phyloP scores from a whole-genome alignment of 1,284 basidiomycete species.

The Trichosporon faecale region DNA sequence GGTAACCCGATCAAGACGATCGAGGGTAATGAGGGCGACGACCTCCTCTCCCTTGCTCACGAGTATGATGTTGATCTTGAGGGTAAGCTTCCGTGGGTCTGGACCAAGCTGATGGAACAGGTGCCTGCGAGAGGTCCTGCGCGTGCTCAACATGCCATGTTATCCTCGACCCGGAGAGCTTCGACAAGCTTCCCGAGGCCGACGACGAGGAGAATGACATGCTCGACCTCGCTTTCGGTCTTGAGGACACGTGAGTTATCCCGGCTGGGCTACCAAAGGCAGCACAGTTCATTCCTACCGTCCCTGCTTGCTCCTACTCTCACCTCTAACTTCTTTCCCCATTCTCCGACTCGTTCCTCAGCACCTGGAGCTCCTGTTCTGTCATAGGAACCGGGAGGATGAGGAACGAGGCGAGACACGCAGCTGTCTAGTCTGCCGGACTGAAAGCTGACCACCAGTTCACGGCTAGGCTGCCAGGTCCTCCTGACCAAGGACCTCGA shows the following conservation, averaged over 20 bases:
- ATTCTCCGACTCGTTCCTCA: too few relatives aligned
- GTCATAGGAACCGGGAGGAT: too few relatives aligned
- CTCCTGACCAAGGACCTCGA: conserved; percentile 75
- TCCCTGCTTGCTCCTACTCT: too few relatives aligned
- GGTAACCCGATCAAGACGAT: conserved; percentile 79
- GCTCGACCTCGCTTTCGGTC: conserved; percentile 95
- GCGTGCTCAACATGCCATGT: conserved; percentile 98
- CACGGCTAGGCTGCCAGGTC: conserved; percentile 71
- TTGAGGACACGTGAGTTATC: conserved; percentile 79
- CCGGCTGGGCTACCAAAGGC: background rate
- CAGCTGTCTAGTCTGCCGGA: background rate
- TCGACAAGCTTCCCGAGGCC: conserved; percentile 82
- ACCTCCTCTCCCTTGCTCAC: conserved; percentile 84
- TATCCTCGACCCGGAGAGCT: conserved; percentile 76
- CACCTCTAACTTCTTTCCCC: too few relatives aligned
- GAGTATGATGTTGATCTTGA: conserved; percentile 98
- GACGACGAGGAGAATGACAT: conserved; percentile 98
- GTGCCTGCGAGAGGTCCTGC: conserved; percentile 93
- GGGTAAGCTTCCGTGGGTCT: conserved; percentile 58
- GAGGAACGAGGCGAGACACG: too few relatives aligned
- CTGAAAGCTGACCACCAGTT: conserved; percentile 46
- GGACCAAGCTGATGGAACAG: conserved; percentile 52
- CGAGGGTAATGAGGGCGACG: conserved; percentile 90
- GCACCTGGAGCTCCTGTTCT: background rate
- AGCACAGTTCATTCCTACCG: too few relatives aligned